A percentile compares a stretch with the other conserved stretches of the same genome.
These are phyloP conservation scores for Hyaloperonospora brassicae DNA, from an alignment of 352 stramenopile genomes.

Conservation along the genomic window DNA sequence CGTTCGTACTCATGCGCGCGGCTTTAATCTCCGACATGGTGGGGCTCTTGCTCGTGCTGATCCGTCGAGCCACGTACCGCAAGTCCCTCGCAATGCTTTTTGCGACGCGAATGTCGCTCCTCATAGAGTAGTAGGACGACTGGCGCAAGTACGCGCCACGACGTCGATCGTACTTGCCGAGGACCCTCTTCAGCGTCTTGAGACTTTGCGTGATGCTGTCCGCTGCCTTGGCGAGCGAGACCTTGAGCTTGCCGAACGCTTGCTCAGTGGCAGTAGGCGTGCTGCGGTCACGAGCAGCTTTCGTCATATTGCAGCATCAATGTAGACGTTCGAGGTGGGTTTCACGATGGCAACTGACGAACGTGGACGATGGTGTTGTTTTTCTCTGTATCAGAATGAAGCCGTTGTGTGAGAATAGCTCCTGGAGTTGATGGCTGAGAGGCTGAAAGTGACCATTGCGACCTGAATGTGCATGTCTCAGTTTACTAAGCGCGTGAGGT, in stretches of 20 bases:
- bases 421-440: constrained; percentile 1
- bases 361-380: neutral
- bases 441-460: constrained; percentile 1
- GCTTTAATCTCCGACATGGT: constrained; percentile 23
- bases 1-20: constrained; percentile 21
- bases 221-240: constrained; percentile 16
- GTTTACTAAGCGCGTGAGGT: no score
- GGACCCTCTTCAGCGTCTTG: constrained; percentile 17
- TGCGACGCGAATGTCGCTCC: constrained; percentile 22
- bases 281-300: constrained; percentile 2
- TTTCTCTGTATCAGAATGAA: neutral
- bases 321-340: neutral
- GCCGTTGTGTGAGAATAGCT: neutral
- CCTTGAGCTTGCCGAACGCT: constrained; percentile 20
- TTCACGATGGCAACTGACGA: neutral
- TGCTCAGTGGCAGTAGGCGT: constrained; percentile 6
- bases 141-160: constrained; percentile 18
- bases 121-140: constrained; percentile 23
- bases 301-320: constrained; percentile 3
- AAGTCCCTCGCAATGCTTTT: constrained; percentile 22
- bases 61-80: constrained; percentile 18
- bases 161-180: constrained; percentile 21
- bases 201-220: constrained; percentile 15
- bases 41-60: constrained; percentile 13
- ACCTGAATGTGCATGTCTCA: no score